Evolutionary conservation across 2,329 filamentous ascomycete species (phyloP), one percentile per base, ranked within the genome.

Genomic region (Nemania bipapillata): DNA sequence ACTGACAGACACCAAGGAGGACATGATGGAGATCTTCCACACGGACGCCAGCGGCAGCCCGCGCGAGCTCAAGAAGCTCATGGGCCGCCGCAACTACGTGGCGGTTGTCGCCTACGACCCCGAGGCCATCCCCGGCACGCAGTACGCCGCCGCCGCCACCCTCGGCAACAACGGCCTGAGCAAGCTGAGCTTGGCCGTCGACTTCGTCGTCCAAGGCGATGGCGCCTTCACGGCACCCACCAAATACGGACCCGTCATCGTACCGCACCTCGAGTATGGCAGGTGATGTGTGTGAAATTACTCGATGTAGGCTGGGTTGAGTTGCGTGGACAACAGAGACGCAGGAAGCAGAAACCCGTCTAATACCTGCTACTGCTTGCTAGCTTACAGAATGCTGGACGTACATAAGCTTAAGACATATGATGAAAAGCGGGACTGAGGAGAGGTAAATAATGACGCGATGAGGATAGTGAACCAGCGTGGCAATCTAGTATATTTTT

Each of bases 11-110:
- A 99, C 96, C 54, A 98, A 99, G 81, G 96, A 99, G 80, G 96
- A 99, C 81, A 99, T 99, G 96, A 97, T 99, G 92, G 96, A 99
- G 83, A 96, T 99, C 73, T 99, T 99, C 86, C 93, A 96, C 76
- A 92, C 91, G 7, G 96, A 99, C 75, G 93, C 96, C 17, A 93
- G 91, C 62, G 95, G 96, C n/a, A 85, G 89, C 40, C 85, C 90
- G 0, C 87, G 94, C 54, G 95, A 97, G 80, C 86, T 94, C 77
- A 94, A 94, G 83, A 92, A 95, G 77, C 87, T 99, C 59, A 99
- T 99, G 94, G 93, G 91, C 0, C 86, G 95, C 49, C 86, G 96
- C 66, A 98, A 97, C 78, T 99, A 98, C 77, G 90, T 95, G 12
- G 93, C 95, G 0, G 91, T 96, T 72, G 91, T 98, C n/a, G 93